These are phyloP conservation scores for Musa schizocarpa DNA, from an alignment of 176 grass and related monocot species.

Conservation along the genomic window DNA sequence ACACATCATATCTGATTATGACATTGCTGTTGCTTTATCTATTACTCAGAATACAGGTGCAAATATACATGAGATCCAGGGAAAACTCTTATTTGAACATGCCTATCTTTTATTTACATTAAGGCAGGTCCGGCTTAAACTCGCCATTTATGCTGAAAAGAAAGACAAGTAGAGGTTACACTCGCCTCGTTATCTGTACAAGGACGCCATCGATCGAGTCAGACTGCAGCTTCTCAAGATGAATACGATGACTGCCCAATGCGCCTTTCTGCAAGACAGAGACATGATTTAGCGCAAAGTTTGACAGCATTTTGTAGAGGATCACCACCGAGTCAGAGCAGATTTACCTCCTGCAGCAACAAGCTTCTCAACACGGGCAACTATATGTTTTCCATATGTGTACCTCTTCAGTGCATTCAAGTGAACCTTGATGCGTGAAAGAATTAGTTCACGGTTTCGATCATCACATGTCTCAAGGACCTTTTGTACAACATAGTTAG, in stretches of 20 bases:
- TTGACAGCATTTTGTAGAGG: background rate
- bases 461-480: conserved; percentile 93
- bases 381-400: conserved; percentile 96
- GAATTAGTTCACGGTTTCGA: conserved; percentile 77
- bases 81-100: conserved; percentile 65
- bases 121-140: conserved; percentile 36
- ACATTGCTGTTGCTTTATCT: conserved; percentile 9
- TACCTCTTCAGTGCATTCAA: conserved; percentile 91
- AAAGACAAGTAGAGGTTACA: conserved; percentile 39
- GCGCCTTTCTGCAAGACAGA: conserved; percentile 41
- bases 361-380: conserved; percentile 94
- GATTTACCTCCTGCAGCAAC: conserved; percentile 68
- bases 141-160: conserved; percentile 42
- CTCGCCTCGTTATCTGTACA: conserved; percentile 96
- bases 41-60: conserved; percentile 7
- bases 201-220: conserved; percentile 35
- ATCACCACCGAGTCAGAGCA: background rate
- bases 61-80: conserved; percentile 24
- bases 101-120: conserved; percentile 87
- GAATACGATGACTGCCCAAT: conserved; percentile 33
- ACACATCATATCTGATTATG: conserved; percentile 3
- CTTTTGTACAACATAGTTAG: conserved; percentile 95
- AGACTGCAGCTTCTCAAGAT: conserved; percentile 33
- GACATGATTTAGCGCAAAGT: background rate
- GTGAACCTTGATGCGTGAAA: conserved; percentile 95